Evolutionary conservation across 768 basidiomycete genomes (phyloP).

Genomic region (Hericium erinaceus): DNA sequence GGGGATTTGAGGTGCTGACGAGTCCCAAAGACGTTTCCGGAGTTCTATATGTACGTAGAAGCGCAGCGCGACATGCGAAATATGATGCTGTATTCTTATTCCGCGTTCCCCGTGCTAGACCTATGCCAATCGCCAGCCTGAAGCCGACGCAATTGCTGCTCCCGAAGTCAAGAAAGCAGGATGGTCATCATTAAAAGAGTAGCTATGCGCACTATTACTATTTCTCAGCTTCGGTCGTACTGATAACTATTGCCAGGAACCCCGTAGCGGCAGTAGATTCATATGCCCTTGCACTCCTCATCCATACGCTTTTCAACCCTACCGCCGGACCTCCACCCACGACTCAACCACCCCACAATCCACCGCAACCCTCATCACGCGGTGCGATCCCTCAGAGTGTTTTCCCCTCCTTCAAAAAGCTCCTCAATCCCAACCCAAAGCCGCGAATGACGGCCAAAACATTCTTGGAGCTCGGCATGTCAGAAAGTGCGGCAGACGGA

Average conservation of each 20-base stretch:
- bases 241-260: conserved; percentile 20
- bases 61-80: not conserved
- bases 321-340: conserved; percentile 52
- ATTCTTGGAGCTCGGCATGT: conserved; percentile 78
- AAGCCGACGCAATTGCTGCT: conserved; percentile 49
- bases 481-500: conserved; percentile 43
- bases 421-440: conserved; percentile 85
- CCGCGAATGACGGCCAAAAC: conserved; percentile 64
- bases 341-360: conserved; percentile 68
- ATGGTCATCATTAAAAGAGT: conserved; percentile 82
- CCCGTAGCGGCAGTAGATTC: conserved; percentile 67
- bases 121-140: conserved; percentile 55
- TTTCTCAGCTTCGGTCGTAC: not conserved
- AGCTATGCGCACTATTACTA: conserved; percentile 18
- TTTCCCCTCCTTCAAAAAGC: conserved; percentile 76
- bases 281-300: conserved; percentile 80
- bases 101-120: conserved; percentile 35
- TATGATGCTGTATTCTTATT: not conserved
- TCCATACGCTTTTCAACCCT: conserved; percentile 86
- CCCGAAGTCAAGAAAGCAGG: conserved; percentile 88
- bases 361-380: conserved; percentile 65
- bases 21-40: conserved; percentile 71
- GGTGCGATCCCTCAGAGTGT: conserved; percentile 67
- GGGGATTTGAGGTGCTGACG: conserved; percentile 88
- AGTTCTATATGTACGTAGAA: conserved; percentile 65